Evolutionary conservation across 257 asterid genomes (phyloP), one percentile per base, ranked within the genome.

Genomic region (Salvia miltiorrhiza): DNA sequence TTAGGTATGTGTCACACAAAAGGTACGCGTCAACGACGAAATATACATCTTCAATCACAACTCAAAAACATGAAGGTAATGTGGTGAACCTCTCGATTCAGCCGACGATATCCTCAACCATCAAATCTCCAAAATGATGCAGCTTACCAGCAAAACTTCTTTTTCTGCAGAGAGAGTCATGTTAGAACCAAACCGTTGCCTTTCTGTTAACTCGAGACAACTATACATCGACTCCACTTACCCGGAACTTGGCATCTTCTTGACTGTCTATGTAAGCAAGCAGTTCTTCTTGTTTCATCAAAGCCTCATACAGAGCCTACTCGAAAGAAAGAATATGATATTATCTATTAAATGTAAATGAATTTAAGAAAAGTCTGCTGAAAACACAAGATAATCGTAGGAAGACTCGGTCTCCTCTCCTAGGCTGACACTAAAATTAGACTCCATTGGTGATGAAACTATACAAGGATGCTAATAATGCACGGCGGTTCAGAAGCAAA

Each of bases 231-330:
- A 16, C 43, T 43, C 66, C 69, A 73, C 90, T 81, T 66, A 84
- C 98, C 92, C 79, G 84, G 69, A 50, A 86, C 71, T 83, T 85
- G 79, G 96, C 96, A 37, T 78, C 94, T 79, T 86, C 92, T 82
- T 87, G 95, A 39, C 90, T 74, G 72, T 94, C 99, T 19, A 94
- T 87, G 66, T 89, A 91, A 53, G 99, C 97, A 44, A 94, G 96
- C 70, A 93, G 84, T 70, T 90, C 99, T 77, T 90, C 99, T 77
- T 93, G 99, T 83, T 87, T 93, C 99, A 91, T 89, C 79, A 89
- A 76, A 60, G 97, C 96, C 77, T 91, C 97, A 40, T 91, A 84
- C 71, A 91, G 79, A 73, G 99, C 97, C 99, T 94, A 80, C 69
- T 49, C 85, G 50, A 65, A 63, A 64, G 35, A 54, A 33, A 7